These are phyloP conservation scores for Xeromyces bisporus DNA, from an alignment of 495 filamentous ascomycete genomes.

Conservation along the genomic window DNA sequence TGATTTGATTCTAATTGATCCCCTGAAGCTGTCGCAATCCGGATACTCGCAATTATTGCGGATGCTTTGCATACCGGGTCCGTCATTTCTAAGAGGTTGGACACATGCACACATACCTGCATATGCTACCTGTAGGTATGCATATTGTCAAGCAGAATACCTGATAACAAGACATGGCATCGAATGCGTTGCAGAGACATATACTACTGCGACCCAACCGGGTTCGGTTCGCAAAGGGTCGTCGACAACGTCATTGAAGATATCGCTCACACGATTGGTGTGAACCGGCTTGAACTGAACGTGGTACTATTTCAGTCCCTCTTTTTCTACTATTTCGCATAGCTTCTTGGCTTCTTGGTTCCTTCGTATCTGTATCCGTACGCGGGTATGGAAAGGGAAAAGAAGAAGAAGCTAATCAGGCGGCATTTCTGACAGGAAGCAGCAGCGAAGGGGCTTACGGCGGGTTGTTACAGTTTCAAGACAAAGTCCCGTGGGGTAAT, in stretches of 20 bases:
- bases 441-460: conserved; percentile 56
- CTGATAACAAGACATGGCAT: neutral
- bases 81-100: conserved; percentile 63
- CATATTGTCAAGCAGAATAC: neutral
- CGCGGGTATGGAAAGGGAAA: too few species aligned
- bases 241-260: conserved; percentile 74
- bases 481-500: conserved; percentile 9
- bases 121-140: too few species aligned
- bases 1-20: neutral
- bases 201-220: conserved; percentile 69
- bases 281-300: conserved; percentile 20
- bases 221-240: conserved; percentile 58
- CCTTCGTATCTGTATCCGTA: too few species aligned
- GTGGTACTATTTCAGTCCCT: conserved; percentile 39
- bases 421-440: conserved; percentile 18
- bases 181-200: conserved; percentile 45
- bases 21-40: conserved; percentile 39
- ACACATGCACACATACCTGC: conserved; percentile 2
- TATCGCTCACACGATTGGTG: conserved; percentile 52
- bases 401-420: neutral
- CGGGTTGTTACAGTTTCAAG: conserved; percentile 33
- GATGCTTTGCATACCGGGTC: conserved; percentile 43
- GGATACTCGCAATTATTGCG: conserved; percentile 53
- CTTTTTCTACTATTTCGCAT: neutral
- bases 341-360: too few species aligned